Percentiles rank a stretch among this genome's conserved stretches.
Conservation (phyloP, 2,329 filamentous ascomycete genomes). For the Cercospora nicotianae region DNA sequence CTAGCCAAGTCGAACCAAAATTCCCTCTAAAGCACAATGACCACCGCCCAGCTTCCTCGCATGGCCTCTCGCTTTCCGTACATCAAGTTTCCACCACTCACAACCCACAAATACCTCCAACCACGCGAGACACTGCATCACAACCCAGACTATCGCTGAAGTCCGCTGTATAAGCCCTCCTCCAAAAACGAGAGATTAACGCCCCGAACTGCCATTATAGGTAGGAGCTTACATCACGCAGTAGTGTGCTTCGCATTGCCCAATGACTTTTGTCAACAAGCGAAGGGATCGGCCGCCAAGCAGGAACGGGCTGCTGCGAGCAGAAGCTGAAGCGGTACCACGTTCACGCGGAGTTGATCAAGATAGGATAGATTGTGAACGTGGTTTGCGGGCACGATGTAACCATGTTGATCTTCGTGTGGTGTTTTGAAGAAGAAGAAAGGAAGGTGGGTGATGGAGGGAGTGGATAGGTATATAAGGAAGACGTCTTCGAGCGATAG, state of each 20-base stretch:
- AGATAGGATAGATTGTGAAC: slow-evolving; percentile 1
- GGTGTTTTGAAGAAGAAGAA: not conserved
- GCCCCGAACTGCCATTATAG: not conserved
- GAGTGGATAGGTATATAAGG: not conserved
- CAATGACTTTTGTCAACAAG: not conserved
- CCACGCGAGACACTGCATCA: not conserved
- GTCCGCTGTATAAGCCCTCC: not conserved
- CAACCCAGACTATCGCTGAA: not conserved
- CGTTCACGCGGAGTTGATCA: not conserved
- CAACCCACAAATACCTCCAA: not conserved
- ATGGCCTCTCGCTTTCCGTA: not conserved
- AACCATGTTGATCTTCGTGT: slow-evolving; percentile 5
- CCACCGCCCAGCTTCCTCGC: not conserved
- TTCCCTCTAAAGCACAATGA: not conserved
- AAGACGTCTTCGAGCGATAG: no score
- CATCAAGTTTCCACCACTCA: not conserved
- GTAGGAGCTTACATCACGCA: slow-evolving; percentile 4
- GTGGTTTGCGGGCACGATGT: slow-evolving; percentile 3
- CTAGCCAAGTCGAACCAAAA: not conserved
- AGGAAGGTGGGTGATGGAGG: not conserved
- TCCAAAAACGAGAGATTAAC: not conserved
- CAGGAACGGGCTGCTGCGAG: not conserved
- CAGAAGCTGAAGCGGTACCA: slow-evolving; percentile 5
- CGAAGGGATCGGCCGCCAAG: slow-evolving; percentile 13
- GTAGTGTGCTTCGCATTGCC: not conserved